Percentiles rank a stretch among this genome's conserved stretches.
These are phyloP conservation scores for Flaveria trinervia DNA, from an alignment of 129 eudicot genomes.

Conservation along the genomic window DNA sequence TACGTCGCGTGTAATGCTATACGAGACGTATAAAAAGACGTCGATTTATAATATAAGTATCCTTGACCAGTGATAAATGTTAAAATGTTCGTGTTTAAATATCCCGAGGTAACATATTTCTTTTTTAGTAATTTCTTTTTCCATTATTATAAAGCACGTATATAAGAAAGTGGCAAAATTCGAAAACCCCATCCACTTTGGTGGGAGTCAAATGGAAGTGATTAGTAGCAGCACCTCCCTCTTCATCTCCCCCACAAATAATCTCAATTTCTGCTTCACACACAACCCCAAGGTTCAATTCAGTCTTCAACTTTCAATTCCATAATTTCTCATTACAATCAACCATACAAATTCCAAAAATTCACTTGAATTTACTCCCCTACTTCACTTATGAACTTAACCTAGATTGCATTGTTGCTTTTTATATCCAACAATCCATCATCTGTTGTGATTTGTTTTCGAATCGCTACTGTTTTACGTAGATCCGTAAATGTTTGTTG, in stretches of 20 bases:
- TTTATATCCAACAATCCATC: background rate
- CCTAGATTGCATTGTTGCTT: constrained; percentile 31
- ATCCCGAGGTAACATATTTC: no score
- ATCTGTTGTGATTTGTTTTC: background rate
- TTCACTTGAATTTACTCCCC: background rate
- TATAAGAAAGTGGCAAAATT: no score
- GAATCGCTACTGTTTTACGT: background rate
- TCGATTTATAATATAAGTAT: no score
- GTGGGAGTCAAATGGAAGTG: constrained; percentile 44
- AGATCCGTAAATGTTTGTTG: background rate
- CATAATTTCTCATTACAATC: background rate
- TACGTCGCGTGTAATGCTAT: no score
- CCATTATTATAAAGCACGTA: no score
- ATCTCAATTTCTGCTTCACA: constrained; percentile 22
- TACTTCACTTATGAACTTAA: constrained; percentile 6
- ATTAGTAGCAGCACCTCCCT: constrained; percentile 28
- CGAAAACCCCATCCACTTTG: constrained; percentile 38
- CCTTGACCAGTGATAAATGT: no score
- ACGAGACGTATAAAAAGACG: no score
- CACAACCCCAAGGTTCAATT: constrained; percentile 28
- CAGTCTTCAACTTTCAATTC: background rate
- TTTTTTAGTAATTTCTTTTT: no score
- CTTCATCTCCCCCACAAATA: constrained; percentile 20
- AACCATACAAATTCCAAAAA: no score
- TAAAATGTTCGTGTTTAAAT: no score